Conservation (phyloP, 352 stramenopile genomes). For the Globisporangium canariense region DNA sequence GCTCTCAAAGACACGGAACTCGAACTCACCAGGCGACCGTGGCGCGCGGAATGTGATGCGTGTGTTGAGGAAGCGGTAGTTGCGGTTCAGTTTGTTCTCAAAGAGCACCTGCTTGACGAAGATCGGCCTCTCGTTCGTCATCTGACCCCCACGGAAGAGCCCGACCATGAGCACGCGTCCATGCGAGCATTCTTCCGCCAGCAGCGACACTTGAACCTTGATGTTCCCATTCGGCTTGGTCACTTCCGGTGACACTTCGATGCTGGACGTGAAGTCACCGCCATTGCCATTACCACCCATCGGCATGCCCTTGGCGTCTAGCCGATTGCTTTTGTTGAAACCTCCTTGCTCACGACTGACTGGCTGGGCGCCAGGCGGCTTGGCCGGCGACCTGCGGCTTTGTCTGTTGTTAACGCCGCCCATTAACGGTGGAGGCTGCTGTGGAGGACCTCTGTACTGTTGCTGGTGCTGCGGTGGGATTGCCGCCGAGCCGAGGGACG, state of each 20-base stretch:
- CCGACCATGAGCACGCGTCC: conserved; percentile 70
- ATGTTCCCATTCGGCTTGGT: conserved; percentile 78
- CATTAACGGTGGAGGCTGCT: conserved; percentile 1
- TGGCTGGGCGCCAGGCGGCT: conserved; percentile 6
- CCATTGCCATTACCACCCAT: conserved; percentile 21
- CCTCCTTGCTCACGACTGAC: not conserved
- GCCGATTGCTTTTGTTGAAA: conserved; percentile 23
- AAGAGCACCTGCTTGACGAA: conserved; percentile 84
- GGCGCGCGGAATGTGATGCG: conserved; percentile 80
- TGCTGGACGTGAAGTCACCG: conserved; percentile 7
- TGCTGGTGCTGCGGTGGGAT: conserved; percentile 20
- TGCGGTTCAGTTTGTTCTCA: conserved; percentile 68
- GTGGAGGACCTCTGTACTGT: not conserved
- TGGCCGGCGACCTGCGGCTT: conserved; percentile 33
- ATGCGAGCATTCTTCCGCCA: conserved; percentile 51
- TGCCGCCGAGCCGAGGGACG: conserved; percentile 12
- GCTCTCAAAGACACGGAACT: conserved; percentile 83
- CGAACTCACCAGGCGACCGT: conserved; percentile 76
- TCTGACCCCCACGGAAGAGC: conserved; percentile 71
- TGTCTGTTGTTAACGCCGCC: conserved; percentile 10
- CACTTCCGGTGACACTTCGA: conserved; percentile 53
- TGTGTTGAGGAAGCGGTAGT: conserved; percentile 62
- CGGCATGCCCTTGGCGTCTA: not conserved
- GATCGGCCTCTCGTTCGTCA: conserved; percentile 77
- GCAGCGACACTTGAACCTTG: conserved; percentile 66